phyloP scores from a whole-genome alignment of 106 monocot genomes.

The Dendrobium nobile region DNA sequence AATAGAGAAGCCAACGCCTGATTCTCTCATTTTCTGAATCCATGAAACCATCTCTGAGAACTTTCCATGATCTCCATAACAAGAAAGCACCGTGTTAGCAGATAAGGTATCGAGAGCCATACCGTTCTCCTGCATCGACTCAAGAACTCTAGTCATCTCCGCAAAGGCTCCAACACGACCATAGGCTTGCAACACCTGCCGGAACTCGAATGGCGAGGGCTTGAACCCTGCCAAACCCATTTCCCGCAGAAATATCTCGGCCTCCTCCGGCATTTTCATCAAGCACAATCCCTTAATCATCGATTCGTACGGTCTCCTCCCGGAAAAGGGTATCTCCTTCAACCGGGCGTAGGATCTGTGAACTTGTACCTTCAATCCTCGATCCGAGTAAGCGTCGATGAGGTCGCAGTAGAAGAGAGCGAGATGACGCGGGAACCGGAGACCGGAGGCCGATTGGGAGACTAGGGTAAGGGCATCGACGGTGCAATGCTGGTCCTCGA shows the following conservation, averaged over 20 bases:
- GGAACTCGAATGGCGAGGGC: conserved; percentile 63
- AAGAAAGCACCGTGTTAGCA: conserved; percentile 61
- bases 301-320: conserved; percentile 30
- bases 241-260: conserved; percentile 44
- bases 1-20: conserved; percentile 27
- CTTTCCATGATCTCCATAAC: conserved; percentile 50
- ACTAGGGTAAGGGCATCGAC: conserved; percentile 42
- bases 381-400: conserved; percentile 43
- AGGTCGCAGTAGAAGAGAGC: conserved; percentile 63
- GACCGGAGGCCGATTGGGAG: conserved; percentile 30
- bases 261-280: conserved; percentile 45
- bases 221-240: conserved; percentile 37
- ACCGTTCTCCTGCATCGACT: conserved; percentile 36
- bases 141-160: conserved; percentile 53
- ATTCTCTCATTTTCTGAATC: conserved; percentile 39
- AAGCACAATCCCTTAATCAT: conserved; percentile 52
- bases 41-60: conserved; percentile 46
- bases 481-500: conserved; percentile 30
- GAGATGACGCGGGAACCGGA: conserved; percentile 25
- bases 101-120: conserved; percentile 43
- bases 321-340: conserved; percentile 12
- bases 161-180: conserved; percentile 35
- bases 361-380: conserved; percentile 21
- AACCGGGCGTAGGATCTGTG: conserved; percentile 21
- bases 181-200: conserved; percentile 48